Evolutionary conservation across 1,139 yeast genomes (phyloP).

Genomic region (Geotrichum fermentans): DNA sequence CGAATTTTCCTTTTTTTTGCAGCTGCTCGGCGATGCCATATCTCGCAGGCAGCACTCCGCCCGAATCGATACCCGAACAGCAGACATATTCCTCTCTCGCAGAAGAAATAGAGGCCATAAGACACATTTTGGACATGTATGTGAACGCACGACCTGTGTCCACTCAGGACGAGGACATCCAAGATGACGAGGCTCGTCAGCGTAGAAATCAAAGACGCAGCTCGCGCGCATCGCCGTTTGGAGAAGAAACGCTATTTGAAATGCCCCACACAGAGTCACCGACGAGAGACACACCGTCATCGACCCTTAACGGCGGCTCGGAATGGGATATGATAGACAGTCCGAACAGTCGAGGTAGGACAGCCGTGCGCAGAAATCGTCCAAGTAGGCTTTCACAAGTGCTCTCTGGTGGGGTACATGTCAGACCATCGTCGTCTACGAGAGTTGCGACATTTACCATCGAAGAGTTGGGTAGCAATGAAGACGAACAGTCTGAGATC

Average conservation of each 20-base stretch:
- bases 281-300: background rate
- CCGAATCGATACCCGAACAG: background rate
- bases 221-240: background rate
- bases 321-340: background rate
- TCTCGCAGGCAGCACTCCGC: background rate
- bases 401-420: background rate
- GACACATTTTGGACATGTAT: constrained; percentile 1
- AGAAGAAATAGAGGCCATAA: constrained; percentile 1
- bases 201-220: background rate
- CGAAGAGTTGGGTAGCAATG: constrained; percentile 8
- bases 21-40: background rate
- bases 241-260: background rate
- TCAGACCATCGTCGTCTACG: background rate
- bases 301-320: background rate
- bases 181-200: background rate
- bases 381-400: background rate
- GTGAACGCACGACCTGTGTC: constrained; percentile 5
- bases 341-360: background rate
- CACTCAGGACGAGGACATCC: background rate
- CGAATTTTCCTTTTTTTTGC: too few species aligned
- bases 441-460: background rate
- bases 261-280: background rate
- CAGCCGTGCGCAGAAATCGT: background rate
- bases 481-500: constrained; percentile 14
- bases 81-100: background rate